Base-by-base conservation (phyloP, 2,329 filamentous ascomycete species). In the Fusarium sp. region DNA sequence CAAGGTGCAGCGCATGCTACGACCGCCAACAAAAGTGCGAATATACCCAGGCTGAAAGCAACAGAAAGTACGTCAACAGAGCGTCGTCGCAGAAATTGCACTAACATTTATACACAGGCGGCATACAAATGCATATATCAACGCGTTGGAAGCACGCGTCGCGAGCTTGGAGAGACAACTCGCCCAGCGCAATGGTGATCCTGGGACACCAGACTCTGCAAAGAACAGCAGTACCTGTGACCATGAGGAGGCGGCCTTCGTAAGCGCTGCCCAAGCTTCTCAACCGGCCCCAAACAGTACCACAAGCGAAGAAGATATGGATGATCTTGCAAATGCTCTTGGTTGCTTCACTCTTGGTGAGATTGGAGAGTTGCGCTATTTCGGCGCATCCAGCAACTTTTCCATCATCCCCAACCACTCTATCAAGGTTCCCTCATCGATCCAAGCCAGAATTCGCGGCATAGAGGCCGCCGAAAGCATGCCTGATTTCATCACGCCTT, bases 361-460 rank as follows among this genome's bases (percentile, higher is more conserved):
- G 11, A 64, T 44, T 9, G 61, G 61, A 44, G 61, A 64, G 25
- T 15, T 63, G 15, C 61, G 58, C 12, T 64, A 63, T 25, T 64
- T 64, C 0, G 61, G 61, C 1, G 61, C 58, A n/a, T 64, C 61
- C 7, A 64, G 61, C 14, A 64, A 64, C 19, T 64, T 64, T 19
- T 63, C 61, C 33, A 38, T 64, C 58, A 64, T 64, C 2, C 61
- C 35, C 7, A 62, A 64, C 10, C 61, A 64, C 15, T 15, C 58
- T 16, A 64, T 64, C 38, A 64, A 64, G 23, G 45, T 64, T 1
- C 58, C 45, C 12, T 64, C 61, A 3, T 62, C 61, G 0, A 52
- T 63, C 6, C 25, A 64, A 8, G 61, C 61, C 14, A 35, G 61
- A 1, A 23, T 21, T 15, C 33, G 45, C 0, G 58, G 61, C 5